Percentiles rank a stretch among this genome's conserved stretches.
Evolutionary conservation across 108 stramenopile genomes (phyloP).

Genomic region (Skeletonema menzelii): DNA sequence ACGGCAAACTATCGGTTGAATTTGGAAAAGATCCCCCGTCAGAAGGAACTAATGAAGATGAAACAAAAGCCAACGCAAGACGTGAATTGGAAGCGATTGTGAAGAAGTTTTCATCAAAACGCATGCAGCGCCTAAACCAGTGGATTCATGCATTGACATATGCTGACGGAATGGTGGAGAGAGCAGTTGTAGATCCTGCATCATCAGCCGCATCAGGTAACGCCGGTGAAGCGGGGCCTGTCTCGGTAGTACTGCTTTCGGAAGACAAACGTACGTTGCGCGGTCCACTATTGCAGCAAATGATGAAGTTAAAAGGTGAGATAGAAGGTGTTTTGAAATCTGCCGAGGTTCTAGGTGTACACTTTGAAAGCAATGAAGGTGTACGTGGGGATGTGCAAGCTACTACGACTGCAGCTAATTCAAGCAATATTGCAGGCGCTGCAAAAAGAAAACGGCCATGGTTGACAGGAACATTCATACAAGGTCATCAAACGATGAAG

Average conservation of each 20-base stretch:
- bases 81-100: constrained; percentile 23
- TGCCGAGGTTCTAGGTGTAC: constrained; percentile 12
- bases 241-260: constrained; percentile 27
- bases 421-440: not conserved
- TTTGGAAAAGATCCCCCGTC: not conserved
- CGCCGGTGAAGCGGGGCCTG: constrained; percentile 1
- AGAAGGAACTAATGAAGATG: not conserved
- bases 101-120: constrained; percentile 6
- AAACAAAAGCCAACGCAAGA: not conserved
- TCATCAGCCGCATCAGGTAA: not conserved
- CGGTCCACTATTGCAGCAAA: constrained; percentile 21
- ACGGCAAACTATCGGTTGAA: constrained; percentile 18
- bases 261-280: constrained; percentile 18
- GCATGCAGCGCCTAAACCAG: constrained; percentile 21
- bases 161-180: constrained; percentile 40
- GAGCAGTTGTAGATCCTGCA: constrained; percentile 32
- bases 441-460: not conserved
- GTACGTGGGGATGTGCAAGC: not conserved
- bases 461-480: not conserved
- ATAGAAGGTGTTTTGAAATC: constrained; percentile 22
- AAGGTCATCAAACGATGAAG: not conserved
- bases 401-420: not conserved
- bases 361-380: constrained; percentile 3
- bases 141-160: constrained; percentile 45
- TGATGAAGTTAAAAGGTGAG: constrained; percentile 34